Evolutionary conservation across 202 grass and related monocot genomes (phyloP).

Genomic region (Zoysia matrella): DNA sequence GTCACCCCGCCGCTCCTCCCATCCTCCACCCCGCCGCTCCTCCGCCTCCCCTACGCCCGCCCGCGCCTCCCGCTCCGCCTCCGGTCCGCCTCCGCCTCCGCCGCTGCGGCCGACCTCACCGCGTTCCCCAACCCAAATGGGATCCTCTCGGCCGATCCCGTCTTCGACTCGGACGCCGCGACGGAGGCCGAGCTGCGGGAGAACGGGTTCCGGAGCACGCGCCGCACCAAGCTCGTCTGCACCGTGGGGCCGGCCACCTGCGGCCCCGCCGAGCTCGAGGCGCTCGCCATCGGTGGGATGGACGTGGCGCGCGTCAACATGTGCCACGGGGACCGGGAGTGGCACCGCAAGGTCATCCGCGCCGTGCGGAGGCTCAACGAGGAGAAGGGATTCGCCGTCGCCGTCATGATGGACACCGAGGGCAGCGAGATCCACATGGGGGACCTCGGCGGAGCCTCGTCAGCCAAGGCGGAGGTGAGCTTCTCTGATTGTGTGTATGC

Average conservation of each 20-base stretch:
- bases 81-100: slow-evolving; percentile 21
- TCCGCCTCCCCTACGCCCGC: slow-evolving; percentile 6
- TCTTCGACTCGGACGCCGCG: slow-evolving; percentile 59
- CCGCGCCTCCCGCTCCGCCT: slow-evolving; percentile 6
- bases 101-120: slow-evolving; percentile 40
- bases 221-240: slow-evolving; percentile 95
- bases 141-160: slow-evolving; percentile 30
- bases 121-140: slow-evolving; percentile 47
- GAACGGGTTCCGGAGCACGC: slow-evolving; percentile 93
- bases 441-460: slow-evolving; percentile 79
- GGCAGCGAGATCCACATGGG: slow-evolving; percentile 99
- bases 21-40: neutral
- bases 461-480: slow-evolving; percentile 85
- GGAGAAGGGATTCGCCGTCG: slow-evolving; percentile 87
- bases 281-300: slow-evolving; percentile 87
- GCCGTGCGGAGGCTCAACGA: slow-evolving; percentile 81
- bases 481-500: neutral
- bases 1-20: neutral
- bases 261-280: slow-evolving; percentile 73
- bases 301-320: slow-evolving; percentile 91
- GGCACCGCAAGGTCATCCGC: slow-evolving; percentile 76
- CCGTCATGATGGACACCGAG: slow-evolving; percentile 98
- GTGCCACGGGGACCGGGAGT: slow-evolving; percentile 92
- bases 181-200: slow-evolving; percentile 85
- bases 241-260: slow-evolving; percentile 87